Evolutionary conservation across 441 rosid genomes (phyloP), one percentile per base, ranked within the genome.

Genomic region (Populus hybrid): DNA sequence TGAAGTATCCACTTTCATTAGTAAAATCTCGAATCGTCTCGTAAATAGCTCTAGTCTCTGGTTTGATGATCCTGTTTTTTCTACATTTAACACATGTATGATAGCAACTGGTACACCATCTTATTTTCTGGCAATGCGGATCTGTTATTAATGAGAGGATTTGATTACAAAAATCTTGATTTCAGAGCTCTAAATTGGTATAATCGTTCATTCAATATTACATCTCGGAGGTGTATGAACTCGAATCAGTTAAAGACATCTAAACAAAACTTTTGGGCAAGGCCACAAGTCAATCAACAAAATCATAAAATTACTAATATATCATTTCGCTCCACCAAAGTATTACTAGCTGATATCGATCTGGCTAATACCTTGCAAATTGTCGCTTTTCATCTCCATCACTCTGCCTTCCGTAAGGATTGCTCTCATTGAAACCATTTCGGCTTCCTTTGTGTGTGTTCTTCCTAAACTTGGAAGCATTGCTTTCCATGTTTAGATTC

Each of bases 391-490:
- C 90, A 24, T 76, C 89, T 67, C 76, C 87, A 21, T 71, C 75
- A 32, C 76, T 68, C 70, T 74, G 88, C 81, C 86, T 85, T 46
- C 98, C 99, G 32, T 94, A 96, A 1, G 99, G 98, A 76, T 77
- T 91, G 89, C 83, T 83, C 77, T 87, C 89, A 71, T 88, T 88
- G 82, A 96, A 92, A 40, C 91, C 89, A 81, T 86, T 90, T 66
- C 89, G 85, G 81, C 85, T 76, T 36, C 91, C 88, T 76, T 93
- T 92, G 14, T 80, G 85, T 4, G 57, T 38, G 66, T 93, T 90
- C 88, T 89, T 93, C 87, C 93, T 92, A 65, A 88, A 90, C 82
- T 97, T 97, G 30, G 99, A 90, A 14, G 95, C 93, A 68, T 85
- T 89, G 84, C 99, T 92, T 78, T 94, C 98, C 10, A 97, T 91